A percentile compares a stretch with the other conserved stretches of the same genome.
These are phyloP conservation scores for Ogataea philodendri DNA, from an alignment of 805 yeast genomes.

Conservation along the genomic window DNA sequence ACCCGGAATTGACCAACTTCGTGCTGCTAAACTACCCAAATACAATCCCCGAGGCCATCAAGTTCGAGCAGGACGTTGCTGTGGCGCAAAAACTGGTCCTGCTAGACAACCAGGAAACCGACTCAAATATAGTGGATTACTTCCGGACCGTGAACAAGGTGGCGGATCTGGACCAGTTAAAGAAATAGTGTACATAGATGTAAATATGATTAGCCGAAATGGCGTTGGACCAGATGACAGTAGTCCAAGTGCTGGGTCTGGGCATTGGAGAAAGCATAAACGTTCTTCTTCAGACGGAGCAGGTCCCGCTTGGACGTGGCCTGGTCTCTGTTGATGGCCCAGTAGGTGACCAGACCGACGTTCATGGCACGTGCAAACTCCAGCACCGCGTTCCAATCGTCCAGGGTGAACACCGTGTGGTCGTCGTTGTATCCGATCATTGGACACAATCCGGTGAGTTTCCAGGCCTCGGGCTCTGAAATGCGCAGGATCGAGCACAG, in stretches of 20 bases:
- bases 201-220: conserved; percentile 5
- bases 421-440: conserved; percentile 37
- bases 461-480: conserved; percentile 20
- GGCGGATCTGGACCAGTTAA: conserved; percentile 22
- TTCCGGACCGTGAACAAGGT: conserved; percentile 65
- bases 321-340: conserved; percentile 37
- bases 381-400: conserved; percentile 27
- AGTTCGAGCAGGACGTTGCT: conserved; percentile 69
- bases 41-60: conserved; percentile 62
- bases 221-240: conserved; percentile 14
- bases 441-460: conserved; percentile 32
- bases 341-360: conserved; percentile 29
- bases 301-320: conserved; percentile 11
- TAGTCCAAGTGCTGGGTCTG: conserved; percentile 25
- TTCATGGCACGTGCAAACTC: conserved; percentile 17
- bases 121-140: conserved; percentile 59
- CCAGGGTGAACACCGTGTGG: conserved; percentile 19
- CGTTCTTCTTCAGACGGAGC: conserved; percentile 14
- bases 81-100: conserved; percentile 42
- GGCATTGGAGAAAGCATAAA: conserved; percentile 24
- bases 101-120: conserved; percentile 28
- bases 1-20: conserved; percentile 44
- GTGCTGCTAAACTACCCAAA: conserved; percentile 59
- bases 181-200: conserved; percentile 4
- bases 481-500: conserved; percentile 11